Percentiles rank a stretch among this genome's conserved stretches.
These are phyloP conservation scores for Nakazawaea molendinolei DNA, from an alignment of 805 yeast species.

Conservation along the genomic window DNA sequence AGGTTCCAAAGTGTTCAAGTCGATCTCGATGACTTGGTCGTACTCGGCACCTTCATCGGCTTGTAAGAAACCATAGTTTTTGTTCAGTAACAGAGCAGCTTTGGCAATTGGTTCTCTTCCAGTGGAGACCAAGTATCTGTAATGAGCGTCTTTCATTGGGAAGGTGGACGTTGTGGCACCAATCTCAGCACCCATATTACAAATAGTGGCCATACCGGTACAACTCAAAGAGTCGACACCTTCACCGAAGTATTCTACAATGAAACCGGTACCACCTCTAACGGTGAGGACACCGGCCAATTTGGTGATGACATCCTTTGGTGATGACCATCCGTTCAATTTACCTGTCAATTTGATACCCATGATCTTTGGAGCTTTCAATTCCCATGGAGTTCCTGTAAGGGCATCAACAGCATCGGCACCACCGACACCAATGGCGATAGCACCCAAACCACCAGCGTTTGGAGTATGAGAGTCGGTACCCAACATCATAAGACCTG, in stretches of 20 bases:
- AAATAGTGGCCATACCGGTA: conserved; percentile 99
- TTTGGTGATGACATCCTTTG: conserved; percentile 91
- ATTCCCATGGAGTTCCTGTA: conserved; percentile 94
- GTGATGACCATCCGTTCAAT: conserved; percentile 93
- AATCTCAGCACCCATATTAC: conserved; percentile 99
- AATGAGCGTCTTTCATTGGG: conserved; percentile 93
- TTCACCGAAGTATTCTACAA: conserved; percentile 93
- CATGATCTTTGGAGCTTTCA: conserved; percentile 91
- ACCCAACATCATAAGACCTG: conserved; percentile 94
- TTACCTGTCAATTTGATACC: conserved; percentile 94
- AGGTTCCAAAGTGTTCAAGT: conserved; percentile 86
- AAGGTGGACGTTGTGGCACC: conserved; percentile 97
- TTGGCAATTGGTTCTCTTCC: conserved; percentile 81
- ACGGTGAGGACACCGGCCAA: conserved; percentile 93
- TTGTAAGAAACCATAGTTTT: conserved; percentile 54
- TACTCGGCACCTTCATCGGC: conserved; percentile 94
- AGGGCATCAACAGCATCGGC: conserved; percentile 98
- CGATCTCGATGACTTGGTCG: conserved; percentile 88
- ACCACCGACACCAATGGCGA: conserved; percentile 99
- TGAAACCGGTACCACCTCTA: conserved; percentile 97
- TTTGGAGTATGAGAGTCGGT: conserved; percentile 98
- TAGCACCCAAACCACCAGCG: conserved; percentile 97
- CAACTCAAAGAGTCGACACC: conserved; percentile 91
- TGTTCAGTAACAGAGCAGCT: conserved; percentile 62
- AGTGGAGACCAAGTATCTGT: conserved; percentile 80